A percentile compares a stretch with the other conserved stretches of the same genome.
phyloP scores from a whole-genome alignment of 352 stramenopile species.

The Phytophthora tentaculata region DNA sequence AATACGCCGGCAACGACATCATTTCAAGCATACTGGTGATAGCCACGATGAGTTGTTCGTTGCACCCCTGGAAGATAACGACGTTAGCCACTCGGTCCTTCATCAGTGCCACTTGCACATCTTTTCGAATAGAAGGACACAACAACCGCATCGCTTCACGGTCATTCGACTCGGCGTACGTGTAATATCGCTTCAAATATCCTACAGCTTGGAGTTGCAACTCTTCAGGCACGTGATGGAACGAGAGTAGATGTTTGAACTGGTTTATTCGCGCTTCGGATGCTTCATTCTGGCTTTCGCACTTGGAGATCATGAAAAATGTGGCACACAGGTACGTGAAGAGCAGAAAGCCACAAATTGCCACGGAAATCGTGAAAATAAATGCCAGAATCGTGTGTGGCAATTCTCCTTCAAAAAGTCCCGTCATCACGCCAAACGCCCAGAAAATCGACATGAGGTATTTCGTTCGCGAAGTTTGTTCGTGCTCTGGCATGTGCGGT shows the following conservation, averaged over 20 bases:
- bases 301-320: constrained; percentile 85
- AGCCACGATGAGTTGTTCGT: constrained; percentile 68
- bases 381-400: constrained; percentile 55
- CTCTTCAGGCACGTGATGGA: constrained; percentile 59
- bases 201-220: constrained; percentile 58
- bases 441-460: constrained; percentile 75
- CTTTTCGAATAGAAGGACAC: constrained; percentile 70
- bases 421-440: constrained; percentile 66
- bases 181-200: constrained; percentile 70
- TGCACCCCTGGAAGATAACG: constrained; percentile 65
- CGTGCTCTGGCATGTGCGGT: constrained; percentile 24
- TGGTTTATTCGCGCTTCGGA: constrained; percentile 73
- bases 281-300: constrained; percentile 58
- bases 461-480: constrained; percentile 31
- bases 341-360: constrained; percentile 65
- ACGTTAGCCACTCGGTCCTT: constrained; percentile 65
- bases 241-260: constrained; percentile 73
- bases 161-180: constrained; percentile 70
- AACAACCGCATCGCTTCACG: constrained; percentile 62
- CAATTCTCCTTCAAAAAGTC: constrained; percentile 69
- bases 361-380: constrained; percentile 70
- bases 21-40: constrained; percentile 71
- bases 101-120: constrained; percentile 60
- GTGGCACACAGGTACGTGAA: constrained; percentile 76
- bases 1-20: constrained; percentile 61